Evolutionary conservation across 306 rosid genomes (phyloP).

Genomic region (Gleditsia sinensis): DNA sequence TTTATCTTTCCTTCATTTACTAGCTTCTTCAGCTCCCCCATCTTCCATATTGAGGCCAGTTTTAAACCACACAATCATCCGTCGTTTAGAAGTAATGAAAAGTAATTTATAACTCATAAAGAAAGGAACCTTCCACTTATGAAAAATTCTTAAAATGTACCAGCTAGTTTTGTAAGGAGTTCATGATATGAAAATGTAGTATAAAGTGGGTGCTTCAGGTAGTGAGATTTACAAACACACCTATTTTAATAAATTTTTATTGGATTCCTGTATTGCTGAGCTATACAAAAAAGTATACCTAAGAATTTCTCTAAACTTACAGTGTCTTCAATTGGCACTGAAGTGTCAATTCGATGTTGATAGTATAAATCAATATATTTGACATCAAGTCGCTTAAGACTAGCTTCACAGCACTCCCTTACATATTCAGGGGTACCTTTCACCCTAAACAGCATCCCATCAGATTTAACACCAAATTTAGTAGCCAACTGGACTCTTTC

Average conservation of each 20-base stretch:
- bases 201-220: too few species aligned
- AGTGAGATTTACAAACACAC: too few species aligned
- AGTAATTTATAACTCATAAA: neutral
- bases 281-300: too few species aligned
- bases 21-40: slow-evolving; percentile 65
- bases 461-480: slow-evolving; percentile 55
- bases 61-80: slow-evolving; percentile 17
- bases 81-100: neutral
- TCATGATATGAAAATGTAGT: too few species aligned
- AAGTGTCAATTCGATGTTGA: slow-evolving; percentile 60
- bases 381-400: slow-evolving; percentile 55
- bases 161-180: too few species aligned
- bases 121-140: too few species aligned
- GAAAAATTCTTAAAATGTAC: too few species aligned
- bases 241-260: too few species aligned
- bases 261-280: too few species aligned
- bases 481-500: slow-evolving; percentile 72
- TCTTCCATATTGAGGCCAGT: slow-evolving; percentile 36
- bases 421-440: slow-evolving; percentile 68
- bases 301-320: slow-evolving; percentile 60
- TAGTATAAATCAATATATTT: slow-evolving; percentile 62
- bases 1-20: slow-evolving; percentile 70
- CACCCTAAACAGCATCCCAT: slow-evolving; percentile 30
- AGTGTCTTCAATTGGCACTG: slow-evolving; percentile 76
- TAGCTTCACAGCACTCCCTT: slow-evolving; percentile 68